A percentile compares a stretch with the other conserved stretches of the same genome.
These are phyloP conservation scores for Yamadazyma olivae DNA, from an alignment of 805 yeast species.

Conservation along the genomic window DNA sequence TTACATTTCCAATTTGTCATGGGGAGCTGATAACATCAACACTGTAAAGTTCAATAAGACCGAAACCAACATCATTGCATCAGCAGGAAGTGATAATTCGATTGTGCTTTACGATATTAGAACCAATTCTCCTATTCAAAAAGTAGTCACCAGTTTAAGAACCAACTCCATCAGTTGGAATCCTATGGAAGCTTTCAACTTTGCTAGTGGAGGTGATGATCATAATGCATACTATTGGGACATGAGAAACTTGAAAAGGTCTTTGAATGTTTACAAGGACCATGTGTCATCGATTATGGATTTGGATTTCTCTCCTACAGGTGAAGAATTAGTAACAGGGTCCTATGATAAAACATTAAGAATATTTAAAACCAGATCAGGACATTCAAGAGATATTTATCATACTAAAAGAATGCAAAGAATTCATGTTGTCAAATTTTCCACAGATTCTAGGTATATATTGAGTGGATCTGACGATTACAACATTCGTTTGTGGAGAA, in stretches of 20 bases:
- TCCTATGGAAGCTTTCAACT: constrained; percentile 95
- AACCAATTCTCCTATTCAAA: constrained; percentile 89
- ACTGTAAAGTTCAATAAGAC: constrained; percentile 85
- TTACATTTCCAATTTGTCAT: constrained; percentile 72
- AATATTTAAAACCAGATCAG: constrained; percentile 69
- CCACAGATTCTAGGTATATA: constrained; percentile 87
- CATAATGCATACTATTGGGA: constrained; percentile 94
- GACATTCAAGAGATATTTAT: constrained; percentile 92
- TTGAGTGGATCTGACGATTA: constrained; percentile 95
- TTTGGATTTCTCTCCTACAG: constrained; percentile 94
- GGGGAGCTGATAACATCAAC: constrained; percentile 95
- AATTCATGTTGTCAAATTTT: constrained; percentile 75
- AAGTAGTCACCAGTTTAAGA: constrained; percentile 75
- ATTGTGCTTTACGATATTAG: constrained; percentile 87
- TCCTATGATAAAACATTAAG: constrained; percentile 93
- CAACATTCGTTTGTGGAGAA: constrained; percentile 90
- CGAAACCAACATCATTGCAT: constrained; percentile 84
- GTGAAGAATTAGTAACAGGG: constrained; percentile 92
- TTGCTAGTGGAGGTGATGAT: constrained; percentile 91
- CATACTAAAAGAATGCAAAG: constrained; percentile 98
- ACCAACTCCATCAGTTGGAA: constrained; percentile 92
- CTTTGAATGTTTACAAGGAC: constrained; percentile 85
- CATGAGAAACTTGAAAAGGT: constrained; percentile 84
- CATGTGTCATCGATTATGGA: constrained; percentile 96
- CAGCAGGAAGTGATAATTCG: constrained; percentile 83